Evolutionary conservation across 2,329 filamentous ascomycete genomes (phyloP).

Genomic region (Kalmusia sp.): DNA sequence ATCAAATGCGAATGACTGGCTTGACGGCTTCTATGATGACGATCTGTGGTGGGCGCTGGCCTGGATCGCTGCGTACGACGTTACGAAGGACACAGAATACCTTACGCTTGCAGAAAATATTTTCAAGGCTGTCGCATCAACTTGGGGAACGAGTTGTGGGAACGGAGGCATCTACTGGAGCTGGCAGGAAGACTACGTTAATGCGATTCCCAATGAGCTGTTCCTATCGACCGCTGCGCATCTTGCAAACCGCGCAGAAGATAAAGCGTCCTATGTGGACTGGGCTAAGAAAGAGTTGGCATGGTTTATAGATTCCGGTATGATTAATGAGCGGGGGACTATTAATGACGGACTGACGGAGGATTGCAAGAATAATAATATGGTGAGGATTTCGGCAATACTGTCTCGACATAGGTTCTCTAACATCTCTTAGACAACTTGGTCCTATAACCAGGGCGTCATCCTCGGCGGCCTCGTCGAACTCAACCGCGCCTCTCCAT

Average conservation of each 20-base stretch:
- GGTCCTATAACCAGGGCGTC: slow-evolving; percentile 68
- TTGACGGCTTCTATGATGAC: slow-evolving; percentile 60
- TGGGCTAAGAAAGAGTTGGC: slow-evolving; percentile 58
- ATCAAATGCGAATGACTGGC: slow-evolving; percentile 37
- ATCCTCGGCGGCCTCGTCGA: slow-evolving; percentile 66
- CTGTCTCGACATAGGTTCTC: background rate
- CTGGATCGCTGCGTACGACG: slow-evolving; percentile 63
- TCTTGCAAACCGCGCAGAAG: slow-evolving; percentile 59
- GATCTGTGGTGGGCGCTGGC: slow-evolving; percentile 60
- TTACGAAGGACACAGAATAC: slow-evolving; percentile 54
- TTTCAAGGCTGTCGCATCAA: slow-evolving; percentile 54
- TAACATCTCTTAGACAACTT: slow-evolving; percentile 40
- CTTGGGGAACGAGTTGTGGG: slow-evolving; percentile 50
- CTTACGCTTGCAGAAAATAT: slow-evolving; percentile 57
- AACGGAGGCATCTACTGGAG: slow-evolving; percentile 60
- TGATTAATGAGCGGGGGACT: slow-evolving; percentile 56
- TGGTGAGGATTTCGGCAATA: slow-evolving; percentile 45
- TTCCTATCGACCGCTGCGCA: slow-evolving; percentile 63
- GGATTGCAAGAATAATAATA: slow-evolving; percentile 61
- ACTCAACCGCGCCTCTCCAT: slow-evolving; percentile 52
- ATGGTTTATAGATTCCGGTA: slow-evolving; percentile 59
- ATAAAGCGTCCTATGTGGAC: slow-evolving; percentile 49
- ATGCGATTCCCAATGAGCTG: slow-evolving; percentile 65
- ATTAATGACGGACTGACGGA: slow-evolving; percentile 62
- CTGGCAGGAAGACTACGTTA: slow-evolving; percentile 53